phyloP scores from a whole-genome alignment of 2,329 filamentous ascomycete genomes.

The Blumeriella jaapii region DNA sequence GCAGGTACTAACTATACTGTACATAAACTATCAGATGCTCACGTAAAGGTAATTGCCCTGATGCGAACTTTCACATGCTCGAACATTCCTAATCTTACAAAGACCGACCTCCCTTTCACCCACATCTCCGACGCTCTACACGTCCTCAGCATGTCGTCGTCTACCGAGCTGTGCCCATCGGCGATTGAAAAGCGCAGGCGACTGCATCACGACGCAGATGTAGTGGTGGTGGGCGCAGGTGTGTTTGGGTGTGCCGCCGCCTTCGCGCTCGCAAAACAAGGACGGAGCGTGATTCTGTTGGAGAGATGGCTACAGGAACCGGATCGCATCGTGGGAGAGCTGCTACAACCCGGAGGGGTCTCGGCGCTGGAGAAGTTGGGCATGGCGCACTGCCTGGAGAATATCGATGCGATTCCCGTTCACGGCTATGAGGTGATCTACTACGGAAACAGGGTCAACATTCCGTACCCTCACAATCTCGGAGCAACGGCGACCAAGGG shows the following conservation, averaged over 20 bases:
- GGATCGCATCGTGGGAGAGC: constrained; percentile 88
- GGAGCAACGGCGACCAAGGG: constrained; percentile 29
- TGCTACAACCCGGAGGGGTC: constrained; percentile 87
- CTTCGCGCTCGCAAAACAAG: constrained; percentile 75
- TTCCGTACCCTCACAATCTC: constrained; percentile 61
- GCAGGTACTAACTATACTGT: constrained; percentile 5
- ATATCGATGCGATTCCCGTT: constrained; percentile 74
- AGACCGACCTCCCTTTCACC: too few relatives aligned
- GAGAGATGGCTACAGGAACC: constrained; percentile 86
- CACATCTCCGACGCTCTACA: constrained; percentile 1
- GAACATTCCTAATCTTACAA: constrained; percentile 2
- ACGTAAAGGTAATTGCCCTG: not conserved
- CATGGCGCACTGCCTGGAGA: constrained; percentile 70
- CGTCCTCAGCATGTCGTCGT: constrained; percentile 13
- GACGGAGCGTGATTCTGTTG: constrained; percentile 78
- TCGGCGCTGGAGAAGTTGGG: constrained; percentile 71
- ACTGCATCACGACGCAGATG: constrained; percentile 57
- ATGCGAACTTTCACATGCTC: constrained; percentile 8
- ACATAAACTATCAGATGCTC: too few relatives aligned
- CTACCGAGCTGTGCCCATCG: constrained; percentile 4
- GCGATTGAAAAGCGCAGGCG: constrained; percentile 34
- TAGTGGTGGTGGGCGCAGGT: constrained; percentile 86
- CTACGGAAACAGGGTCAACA: constrained; percentile 58
- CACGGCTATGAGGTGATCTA: constrained; percentile 84
- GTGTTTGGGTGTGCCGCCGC: constrained; percentile 82